phyloP scores from a whole-genome alignment of 192 early-diverging fungal species.

The Nowakowskiella sp. region DNA sequence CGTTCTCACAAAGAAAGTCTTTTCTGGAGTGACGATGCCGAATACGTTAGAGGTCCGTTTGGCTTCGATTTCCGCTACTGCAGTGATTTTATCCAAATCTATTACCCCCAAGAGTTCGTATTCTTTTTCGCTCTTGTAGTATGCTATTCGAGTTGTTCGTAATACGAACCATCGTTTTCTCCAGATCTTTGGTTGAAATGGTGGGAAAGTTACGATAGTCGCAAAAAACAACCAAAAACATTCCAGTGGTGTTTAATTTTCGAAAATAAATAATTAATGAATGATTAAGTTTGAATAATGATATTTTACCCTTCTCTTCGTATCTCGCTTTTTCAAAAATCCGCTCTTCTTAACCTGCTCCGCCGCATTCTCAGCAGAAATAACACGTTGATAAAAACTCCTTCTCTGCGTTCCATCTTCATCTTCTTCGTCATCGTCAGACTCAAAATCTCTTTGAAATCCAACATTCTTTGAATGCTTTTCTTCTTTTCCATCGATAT shows the following conservation, averaged over 20 bases:
- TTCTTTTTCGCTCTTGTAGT: constrained; percentile 81
- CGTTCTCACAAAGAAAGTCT: constrained; percentile 67
- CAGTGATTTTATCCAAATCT: constrained; percentile 59
- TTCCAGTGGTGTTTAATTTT: background rate
- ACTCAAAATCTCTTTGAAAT: background rate
- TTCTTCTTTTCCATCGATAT: constrained; percentile 3
- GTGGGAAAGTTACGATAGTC: constrained; percentile 8
- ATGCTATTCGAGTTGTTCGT: constrained; percentile 64
- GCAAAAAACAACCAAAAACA: background rate
- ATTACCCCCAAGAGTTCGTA: constrained; percentile 71
- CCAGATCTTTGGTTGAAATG: constrained; percentile 54
- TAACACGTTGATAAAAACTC: constrained; percentile 10
- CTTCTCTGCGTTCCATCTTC: background rate
- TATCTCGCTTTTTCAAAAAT: constrained; percentile 39
- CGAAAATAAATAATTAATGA: background rate
- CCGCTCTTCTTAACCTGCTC: constrained; percentile 24
- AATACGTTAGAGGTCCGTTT: constrained; percentile 65
- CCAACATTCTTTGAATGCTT: background rate
- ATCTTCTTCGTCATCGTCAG: too few relatives aligned
- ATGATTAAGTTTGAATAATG: too few relatives aligned
- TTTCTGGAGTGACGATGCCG: constrained; percentile 62
- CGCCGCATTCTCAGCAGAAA: too few relatives aligned
- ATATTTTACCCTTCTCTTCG: constrained; percentile 32
- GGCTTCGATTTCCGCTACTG: constrained; percentile 60
- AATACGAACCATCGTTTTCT: constrained; percentile 83